A percentile compares a stretch with the other conserved stretches of the same genome.
phyloP scores from a whole-genome alignment of 2,329 filamentous ascomycete genomes.

The Periconia digitata region DNA sequence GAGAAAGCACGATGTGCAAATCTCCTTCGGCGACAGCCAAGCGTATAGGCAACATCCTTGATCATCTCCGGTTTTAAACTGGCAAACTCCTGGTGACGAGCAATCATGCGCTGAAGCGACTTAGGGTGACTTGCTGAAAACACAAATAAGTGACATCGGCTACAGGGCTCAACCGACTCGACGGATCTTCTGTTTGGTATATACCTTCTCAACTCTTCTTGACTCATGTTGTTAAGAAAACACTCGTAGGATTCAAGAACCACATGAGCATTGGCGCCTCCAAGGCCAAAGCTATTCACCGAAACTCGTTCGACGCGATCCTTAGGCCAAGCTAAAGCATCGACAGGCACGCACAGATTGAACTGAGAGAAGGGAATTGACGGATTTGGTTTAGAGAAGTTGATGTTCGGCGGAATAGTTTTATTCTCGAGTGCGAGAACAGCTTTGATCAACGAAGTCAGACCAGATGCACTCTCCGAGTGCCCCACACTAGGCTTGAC shows the following conservation, averaged over 20 bases:
- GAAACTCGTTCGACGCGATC: neutral
- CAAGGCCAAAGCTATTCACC: slow-evolving; percentile 11
- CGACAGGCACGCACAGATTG: slow-evolving; percentile 12
- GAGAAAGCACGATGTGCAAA: too few relatives aligned
- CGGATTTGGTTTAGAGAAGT: slow-evolving; percentile 17
- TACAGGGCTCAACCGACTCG: too few relatives aligned
- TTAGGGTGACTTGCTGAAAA: slow-evolving; percentile 18
- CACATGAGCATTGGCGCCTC: slow-evolving; percentile 12
- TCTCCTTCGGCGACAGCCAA: too few relatives aligned
- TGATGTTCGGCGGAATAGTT: slow-evolving; percentile 31
- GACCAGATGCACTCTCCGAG: slow-evolving; percentile 26
- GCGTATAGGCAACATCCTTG: too few relatives aligned
- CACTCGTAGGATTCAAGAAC: slow-evolving; percentile 11
- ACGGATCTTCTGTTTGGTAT: too few relatives aligned
- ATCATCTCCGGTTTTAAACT: neutral
- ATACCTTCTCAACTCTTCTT: neutral
- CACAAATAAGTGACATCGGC: too few relatives aligned
- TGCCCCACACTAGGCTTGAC: slow-evolving; percentile 40
- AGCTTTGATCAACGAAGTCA: slow-evolving; percentile 39
- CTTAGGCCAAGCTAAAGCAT: slow-evolving; percentile 12
- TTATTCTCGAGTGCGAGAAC: slow-evolving; percentile 42
- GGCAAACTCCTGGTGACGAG: slow-evolving; percentile 3
- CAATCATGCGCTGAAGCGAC: slow-evolving; percentile 9
- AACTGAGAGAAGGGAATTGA: slow-evolving; percentile 16
- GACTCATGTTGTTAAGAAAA: neutral